A percentile compares a stretch with the other conserved stretches of the same genome.
These are phyloP conservation scores for Chamaenerion angustifolium DNA, from an alignment of 345 rosid genomes.

Conservation along the genomic window DNA sequence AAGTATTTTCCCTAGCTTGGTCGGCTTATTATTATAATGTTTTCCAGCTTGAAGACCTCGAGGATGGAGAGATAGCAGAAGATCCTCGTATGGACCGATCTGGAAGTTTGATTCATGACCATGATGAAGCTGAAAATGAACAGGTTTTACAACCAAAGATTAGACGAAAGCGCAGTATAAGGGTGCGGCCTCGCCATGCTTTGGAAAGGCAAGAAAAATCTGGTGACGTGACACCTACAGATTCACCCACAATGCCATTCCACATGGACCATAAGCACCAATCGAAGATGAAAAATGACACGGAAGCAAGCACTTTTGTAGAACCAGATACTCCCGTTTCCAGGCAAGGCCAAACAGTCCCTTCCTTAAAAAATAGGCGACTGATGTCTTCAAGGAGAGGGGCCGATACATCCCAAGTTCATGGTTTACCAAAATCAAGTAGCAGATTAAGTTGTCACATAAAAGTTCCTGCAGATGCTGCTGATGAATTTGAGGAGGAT, in stretches of 20 bases:
- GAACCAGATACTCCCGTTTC: slow-evolving; percentile 24
- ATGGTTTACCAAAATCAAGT: slow-evolving; percentile 55
- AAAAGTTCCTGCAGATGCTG: slow-evolving; percentile 43
- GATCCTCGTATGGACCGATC: slow-evolving; percentile 92
- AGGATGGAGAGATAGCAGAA: slow-evolving; percentile 97
- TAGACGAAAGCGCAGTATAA: slow-evolving; percentile 90
- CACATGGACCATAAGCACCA: no score
- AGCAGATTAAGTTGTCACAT: slow-evolving; percentile 45
- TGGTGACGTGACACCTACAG: no score
- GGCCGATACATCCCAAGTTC: slow-evolving; percentile 56
- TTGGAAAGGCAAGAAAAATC: slow-evolving; percentile 16
- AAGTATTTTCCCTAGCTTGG: no score
- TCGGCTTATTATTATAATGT: no score
- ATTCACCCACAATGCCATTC: no score
- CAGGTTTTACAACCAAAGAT: slow-evolving; percentile 96
- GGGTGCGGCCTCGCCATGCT: slow-evolving; percentile 85
- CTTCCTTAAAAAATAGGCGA: slow-evolving; percentile 44
- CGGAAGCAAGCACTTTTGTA: slow-evolving; percentile 25
- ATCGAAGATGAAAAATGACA: no score
- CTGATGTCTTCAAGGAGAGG: slow-evolving; percentile 54
- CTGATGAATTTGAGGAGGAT: slow-evolving; percentile 16
- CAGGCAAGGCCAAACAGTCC: slow-evolving; percentile 60
- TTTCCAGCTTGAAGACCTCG: slow-evolving; percentile 14
- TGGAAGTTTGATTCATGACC: slow-evolving; percentile 91
- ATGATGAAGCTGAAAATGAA: slow-evolving; percentile 92